These are phyloP conservation scores for Colletotrichum sp. DNA, from an alignment of 2,329 filamentous ascomycete species.

Conservation along the genomic window DNA sequence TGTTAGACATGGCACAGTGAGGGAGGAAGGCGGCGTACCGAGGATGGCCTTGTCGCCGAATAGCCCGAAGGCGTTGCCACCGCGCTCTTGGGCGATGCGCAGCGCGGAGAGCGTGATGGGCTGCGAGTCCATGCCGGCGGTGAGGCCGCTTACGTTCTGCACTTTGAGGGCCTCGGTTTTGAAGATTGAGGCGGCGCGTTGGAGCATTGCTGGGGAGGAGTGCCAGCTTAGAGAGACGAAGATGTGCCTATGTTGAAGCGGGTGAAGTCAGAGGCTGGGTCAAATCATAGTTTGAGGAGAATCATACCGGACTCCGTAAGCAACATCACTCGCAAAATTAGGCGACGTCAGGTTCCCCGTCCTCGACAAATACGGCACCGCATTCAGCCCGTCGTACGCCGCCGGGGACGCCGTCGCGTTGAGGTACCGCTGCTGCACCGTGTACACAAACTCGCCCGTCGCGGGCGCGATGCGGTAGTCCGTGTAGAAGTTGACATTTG, in stretches of 20 bases:
- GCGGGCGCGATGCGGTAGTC: not conserved
- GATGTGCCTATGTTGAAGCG: not conserved
- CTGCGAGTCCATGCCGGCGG: not conserved
- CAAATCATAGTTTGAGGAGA: not conserved
- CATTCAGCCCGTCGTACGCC: not conserved
- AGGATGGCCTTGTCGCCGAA: not conserved
- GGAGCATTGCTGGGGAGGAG: not conserved
- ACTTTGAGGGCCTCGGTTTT: not conserved
- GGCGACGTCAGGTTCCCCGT: not conserved
- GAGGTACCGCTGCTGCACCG: not conserved
- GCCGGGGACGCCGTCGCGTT: not conserved
- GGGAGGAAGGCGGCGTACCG: not conserved
- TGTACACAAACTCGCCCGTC: not conserved
- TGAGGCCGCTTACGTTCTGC: not conserved
- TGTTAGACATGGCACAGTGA: not conserved
- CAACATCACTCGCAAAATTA: not conserved
- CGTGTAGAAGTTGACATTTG: not conserved
- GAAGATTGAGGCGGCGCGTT: not conserved
- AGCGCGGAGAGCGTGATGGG: not conserved
- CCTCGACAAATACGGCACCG: not conserved
- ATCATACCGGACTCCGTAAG: not conserved
- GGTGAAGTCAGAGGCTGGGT: not conserved
- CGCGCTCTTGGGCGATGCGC: not conserved
- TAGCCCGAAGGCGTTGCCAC: not conserved
- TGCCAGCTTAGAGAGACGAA: not conserved